These are phyloP conservation scores for Cryptococcus floricola DNA, from an alignment of 1,284 basidiomycete genomes.

Conservation along the genomic window DNA sequence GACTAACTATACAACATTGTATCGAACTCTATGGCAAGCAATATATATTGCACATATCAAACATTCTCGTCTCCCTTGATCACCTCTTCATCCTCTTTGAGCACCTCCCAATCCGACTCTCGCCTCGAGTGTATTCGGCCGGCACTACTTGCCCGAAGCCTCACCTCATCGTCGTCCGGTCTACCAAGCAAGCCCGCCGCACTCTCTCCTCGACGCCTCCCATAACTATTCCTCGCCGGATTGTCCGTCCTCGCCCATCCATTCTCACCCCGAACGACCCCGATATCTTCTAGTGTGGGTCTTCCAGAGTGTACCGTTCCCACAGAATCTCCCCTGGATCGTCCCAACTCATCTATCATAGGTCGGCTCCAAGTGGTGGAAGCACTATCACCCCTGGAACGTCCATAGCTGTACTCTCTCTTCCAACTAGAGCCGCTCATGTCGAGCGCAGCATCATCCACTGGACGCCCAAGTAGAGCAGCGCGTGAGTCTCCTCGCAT, in stretches of 20 bases:
- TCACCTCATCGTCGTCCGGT: constrained; percentile 9
- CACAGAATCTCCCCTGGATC: neutral
- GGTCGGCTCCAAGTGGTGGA: neutral
- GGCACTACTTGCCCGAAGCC: neutral
- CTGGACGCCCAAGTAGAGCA: constrained; percentile 28
- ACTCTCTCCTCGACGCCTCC: constrained; percentile 26
- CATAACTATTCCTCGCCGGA: constrained; percentile 1
- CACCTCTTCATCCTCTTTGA: neutral
- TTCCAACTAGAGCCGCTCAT: constrained; percentile 10
- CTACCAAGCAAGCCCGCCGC: constrained; percentile 25
- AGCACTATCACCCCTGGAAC: constrained; percentile 1
- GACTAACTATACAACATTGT: neutral
- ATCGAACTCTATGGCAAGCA: neutral
- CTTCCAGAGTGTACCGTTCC: neutral
- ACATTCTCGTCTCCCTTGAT: neutral
- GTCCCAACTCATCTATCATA: constrained; percentile 6
- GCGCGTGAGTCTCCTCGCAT: constrained; percentile 34
- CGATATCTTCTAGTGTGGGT: neutral
- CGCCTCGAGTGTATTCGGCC: neutral
- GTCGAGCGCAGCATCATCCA: constrained; percentile 14
- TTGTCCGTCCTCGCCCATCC: constrained; percentile 4
- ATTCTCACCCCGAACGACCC: neutral
- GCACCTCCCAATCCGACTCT: constrained; percentile 1
- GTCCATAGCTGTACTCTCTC: neutral
- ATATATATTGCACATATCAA: neutral